A percentile compares a stretch with the other conserved stretches of the same genome.
Conservation (phyloP, 768 basidiomycete species). For the Hypholoma sublateritium region DNA sequence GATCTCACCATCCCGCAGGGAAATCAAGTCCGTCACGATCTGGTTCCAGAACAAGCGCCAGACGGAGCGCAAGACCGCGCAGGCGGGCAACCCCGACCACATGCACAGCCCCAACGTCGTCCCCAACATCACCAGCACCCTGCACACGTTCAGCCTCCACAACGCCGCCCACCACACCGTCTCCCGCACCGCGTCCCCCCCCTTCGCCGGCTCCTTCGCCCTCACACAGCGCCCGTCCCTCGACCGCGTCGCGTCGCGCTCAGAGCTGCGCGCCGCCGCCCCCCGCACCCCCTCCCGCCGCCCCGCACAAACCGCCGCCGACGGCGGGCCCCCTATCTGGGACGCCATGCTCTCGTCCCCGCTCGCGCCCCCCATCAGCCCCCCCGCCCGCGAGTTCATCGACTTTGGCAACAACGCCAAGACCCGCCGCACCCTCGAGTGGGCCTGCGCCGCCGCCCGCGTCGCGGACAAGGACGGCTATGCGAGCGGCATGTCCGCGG, state of each 20-base stretch:
- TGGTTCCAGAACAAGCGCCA: slow-evolving; percentile 87
- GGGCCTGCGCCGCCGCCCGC: slow-evolving; percentile 69
- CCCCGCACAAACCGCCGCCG: slow-evolving; percentile 27
- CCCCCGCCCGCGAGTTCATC: slow-evolving; percentile 45
- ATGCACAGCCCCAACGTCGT: slow-evolving; percentile 25
- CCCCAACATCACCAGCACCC: slow-evolving; percentile 28
- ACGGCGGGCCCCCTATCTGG: slow-evolving; percentile 37
- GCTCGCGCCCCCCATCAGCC: slow-evolving; percentile 51
- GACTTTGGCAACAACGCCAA: slow-evolving; percentile 47
- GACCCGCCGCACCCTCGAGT: slow-evolving; percentile 60
- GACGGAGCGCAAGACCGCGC: slow-evolving; percentile 57
- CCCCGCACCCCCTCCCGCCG: slow-evolving; percentile 41
- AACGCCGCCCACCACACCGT: slow-evolving; percentile 16
- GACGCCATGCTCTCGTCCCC: slow-evolving; percentile 68
- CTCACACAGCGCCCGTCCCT: slow-evolving; percentile 42
- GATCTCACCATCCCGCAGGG: slow-evolving; percentile 38
- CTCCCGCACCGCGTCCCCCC: slow-evolving; percentile 17
- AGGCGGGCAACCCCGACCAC: slow-evolving; percentile 20
- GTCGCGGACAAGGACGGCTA: slow-evolving; percentile 43
- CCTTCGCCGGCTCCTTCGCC: slow-evolving; percentile 24
- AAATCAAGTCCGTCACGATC: slow-evolving; percentile 70
- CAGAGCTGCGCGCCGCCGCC: slow-evolving; percentile 43
- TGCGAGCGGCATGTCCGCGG: slow-evolving; percentile 14
- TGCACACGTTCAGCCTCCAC: slow-evolving; percentile 27
- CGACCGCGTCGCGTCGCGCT: slow-evolving; percentile 58